Conservation (phyloP, 345 rosid genomes). For the Lepidium aucheri region DNA sequence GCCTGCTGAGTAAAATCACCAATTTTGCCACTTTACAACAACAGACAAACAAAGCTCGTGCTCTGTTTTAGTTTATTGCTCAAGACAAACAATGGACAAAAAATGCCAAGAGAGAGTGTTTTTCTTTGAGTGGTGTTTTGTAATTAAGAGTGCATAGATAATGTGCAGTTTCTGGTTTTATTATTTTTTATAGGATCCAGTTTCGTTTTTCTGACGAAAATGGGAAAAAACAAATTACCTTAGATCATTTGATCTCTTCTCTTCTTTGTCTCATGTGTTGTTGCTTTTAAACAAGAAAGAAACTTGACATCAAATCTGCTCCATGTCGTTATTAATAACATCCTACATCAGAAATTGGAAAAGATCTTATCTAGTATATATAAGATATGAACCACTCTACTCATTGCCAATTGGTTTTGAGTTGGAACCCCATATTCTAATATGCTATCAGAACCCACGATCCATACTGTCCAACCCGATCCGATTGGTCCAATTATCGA, state of each 20-base stretch:
- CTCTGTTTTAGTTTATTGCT: not conserved
- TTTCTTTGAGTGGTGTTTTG: conserved; percentile 8
- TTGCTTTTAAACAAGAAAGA: not conserved
- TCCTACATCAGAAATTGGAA: too few relatives aligned
- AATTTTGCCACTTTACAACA: not conserved
- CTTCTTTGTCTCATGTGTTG: not conserved
- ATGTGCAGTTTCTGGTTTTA: not conserved
- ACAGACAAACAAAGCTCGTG: not conserved
- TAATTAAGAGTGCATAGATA: not conserved
- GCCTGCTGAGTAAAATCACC: conserved; percentile 20
- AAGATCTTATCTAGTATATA: too few relatives aligned
- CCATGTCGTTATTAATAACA: too few relatives aligned
- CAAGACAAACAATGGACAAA: not conserved
- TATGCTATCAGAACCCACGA: too few relatives aligned
- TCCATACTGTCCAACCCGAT: too few relatives aligned
- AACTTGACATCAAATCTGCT: too few relatives aligned
- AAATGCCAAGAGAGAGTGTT: not conserved
- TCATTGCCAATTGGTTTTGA: too few relatives aligned
- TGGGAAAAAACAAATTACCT: too few relatives aligned
- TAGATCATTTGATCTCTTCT: not conserved
- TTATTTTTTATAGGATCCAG: conserved; percentile 6
- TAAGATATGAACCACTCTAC: too few relatives aligned
- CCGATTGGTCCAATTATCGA: too few relatives aligned
- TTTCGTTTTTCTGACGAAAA: not conserved
- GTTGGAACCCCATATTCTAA: too few relatives aligned